Percentiles rank a stretch among this genome's conserved stretches.
These are phyloP conservation scores for Kwoniella sp. DNA, from an alignment of 768 basidiomycete genomes.

Conservation along the genomic window DNA sequence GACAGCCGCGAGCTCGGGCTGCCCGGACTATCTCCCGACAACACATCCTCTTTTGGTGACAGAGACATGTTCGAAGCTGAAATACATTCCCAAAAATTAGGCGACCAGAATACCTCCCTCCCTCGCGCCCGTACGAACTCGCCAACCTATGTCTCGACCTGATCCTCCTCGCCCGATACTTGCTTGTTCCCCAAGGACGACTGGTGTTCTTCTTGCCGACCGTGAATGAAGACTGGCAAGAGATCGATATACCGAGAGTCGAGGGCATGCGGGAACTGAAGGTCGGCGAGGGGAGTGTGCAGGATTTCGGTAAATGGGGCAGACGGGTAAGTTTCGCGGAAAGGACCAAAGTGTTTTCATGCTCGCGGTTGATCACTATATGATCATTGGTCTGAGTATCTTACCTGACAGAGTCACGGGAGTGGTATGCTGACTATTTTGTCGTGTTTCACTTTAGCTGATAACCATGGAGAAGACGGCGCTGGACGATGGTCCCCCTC, in stretches of 20 bases:
- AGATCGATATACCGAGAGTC: conserved; percentile 76
- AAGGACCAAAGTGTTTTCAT: too few relatives aligned
- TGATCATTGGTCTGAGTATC: background rate
- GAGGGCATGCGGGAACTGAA: conserved; percentile 76
- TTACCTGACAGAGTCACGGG: too few relatives aligned
- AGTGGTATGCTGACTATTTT: background rate
- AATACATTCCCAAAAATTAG: too few relatives aligned
- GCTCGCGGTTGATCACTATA: background rate
- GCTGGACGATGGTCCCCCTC: conserved; percentile 38
- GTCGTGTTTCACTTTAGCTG: conserved; percentile 61
- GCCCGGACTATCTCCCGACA: background rate
- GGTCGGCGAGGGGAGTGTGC: conserved; percentile 63
- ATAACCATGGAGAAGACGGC: conserved; percentile 79
- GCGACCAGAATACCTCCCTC: conserved; percentile 71
- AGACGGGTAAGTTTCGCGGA: conserved; percentile 66
- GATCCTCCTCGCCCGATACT: conserved; percentile 74
- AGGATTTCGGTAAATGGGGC: conserved; percentile 95
- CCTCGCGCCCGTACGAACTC: conserved; percentile 89
- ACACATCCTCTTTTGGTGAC: background rate
- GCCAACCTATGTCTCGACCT: conserved; percentile 80
- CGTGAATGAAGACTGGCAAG: conserved; percentile 85
- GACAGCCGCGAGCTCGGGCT: too few relatives aligned
- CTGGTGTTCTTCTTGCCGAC: conserved; percentile 85
- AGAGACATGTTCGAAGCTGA: background rate
- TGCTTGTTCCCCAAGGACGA: conserved; percentile 81